Evolutionary conservation across 1,284 basidiomycete genomes (phyloP).

Genomic region (Rhizoctonia solani): DNA sequence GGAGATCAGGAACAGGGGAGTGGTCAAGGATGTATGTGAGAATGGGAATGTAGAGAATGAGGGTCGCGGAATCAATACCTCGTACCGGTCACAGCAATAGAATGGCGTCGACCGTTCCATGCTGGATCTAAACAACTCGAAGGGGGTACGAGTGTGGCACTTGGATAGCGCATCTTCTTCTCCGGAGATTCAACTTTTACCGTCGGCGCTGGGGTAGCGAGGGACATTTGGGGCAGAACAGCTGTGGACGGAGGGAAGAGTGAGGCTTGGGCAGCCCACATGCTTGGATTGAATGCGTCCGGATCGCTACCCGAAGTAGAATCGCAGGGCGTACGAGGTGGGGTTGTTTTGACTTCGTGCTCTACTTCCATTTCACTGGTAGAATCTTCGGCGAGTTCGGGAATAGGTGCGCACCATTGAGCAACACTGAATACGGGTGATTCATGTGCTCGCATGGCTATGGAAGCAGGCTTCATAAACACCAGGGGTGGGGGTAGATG

Average conservation of each 20-base stretch:
- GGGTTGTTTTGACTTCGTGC: constrained; percentile 5
- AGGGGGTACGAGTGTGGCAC: constrained; percentile 17
- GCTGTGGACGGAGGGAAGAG: background rate
- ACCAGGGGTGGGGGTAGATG: background rate
- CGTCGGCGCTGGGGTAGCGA: constrained; percentile 16
- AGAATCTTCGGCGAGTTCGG: constrained; percentile 1
- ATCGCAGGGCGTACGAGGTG: background rate
- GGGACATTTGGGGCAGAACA: background rate
- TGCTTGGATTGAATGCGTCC: constrained; percentile 13
- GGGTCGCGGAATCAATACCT: background rate
- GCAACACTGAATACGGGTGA: constrained; percentile 17
- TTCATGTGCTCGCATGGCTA: background rate
- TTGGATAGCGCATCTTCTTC: constrained; percentile 9
- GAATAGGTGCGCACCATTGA: constrained; percentile 14
- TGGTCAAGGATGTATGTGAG: too few relatives aligned
- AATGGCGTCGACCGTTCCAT: constrained; percentile 25
- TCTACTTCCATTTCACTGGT: constrained; percentile 2
- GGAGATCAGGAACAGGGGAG: constrained; percentile 1
- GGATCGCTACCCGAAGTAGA: background rate
- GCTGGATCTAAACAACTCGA: constrained; percentile 10
- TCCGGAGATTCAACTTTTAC: background rate
- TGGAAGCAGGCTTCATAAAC: background rate
- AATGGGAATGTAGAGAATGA: background rate
- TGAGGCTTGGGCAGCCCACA: constrained; percentile 13
- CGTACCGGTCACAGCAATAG: background rate